Conservation (phyloP, 2,329 filamentous ascomycete species). For the Aspergillus sp. region DNA sequence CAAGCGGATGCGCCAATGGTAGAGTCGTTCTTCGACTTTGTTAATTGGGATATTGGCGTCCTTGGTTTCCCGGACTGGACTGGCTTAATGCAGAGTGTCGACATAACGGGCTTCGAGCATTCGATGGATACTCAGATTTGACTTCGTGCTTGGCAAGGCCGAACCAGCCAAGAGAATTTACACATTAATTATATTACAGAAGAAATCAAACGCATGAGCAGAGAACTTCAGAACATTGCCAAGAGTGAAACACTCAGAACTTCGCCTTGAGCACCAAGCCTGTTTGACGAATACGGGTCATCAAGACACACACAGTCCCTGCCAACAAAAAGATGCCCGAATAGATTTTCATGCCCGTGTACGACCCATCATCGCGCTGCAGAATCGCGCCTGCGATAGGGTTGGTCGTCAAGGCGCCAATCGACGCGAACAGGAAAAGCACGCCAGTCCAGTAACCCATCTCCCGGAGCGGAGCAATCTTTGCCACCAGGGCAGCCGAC, state of each 20-base stretch:
- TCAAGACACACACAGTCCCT: slow-evolving; percentile 3
- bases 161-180: not conserved
- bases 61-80: slow-evolving; percentile 26
- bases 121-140: not conserved
- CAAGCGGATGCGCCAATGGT: not conserved
- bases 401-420: slow-evolving; percentile 6
- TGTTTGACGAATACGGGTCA: not conserved
- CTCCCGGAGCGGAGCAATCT: slow-evolving; percentile 4
- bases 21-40: slow-evolving; percentile 14
- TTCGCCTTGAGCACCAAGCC: slow-evolving; percentile 7
- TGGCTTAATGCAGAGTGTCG: slow-evolving; percentile 4
- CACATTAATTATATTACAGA: not conserved
- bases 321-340: slow-evolving; percentile 3
- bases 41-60: slow-evolving; percentile 22
- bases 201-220: not conserved
- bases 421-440: slow-evolving; percentile 5
- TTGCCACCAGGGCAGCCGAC: slow-evolving; percentile 1
- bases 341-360: slow-evolving; percentile 8
- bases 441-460: slow-evolving; percentile 10
- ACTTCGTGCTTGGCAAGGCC: not conserved
- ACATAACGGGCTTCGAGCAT: not conserved
- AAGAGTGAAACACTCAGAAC: slow-evolving; percentile 5
- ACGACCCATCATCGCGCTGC: not conserved
- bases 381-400: slow-evolving; percentile 11
- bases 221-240: too few species aligned